Evolutionary conservation across 2,329 filamentous ascomycete species (phyloP).

Genomic region (Colletotrichum sp.): DNA sequence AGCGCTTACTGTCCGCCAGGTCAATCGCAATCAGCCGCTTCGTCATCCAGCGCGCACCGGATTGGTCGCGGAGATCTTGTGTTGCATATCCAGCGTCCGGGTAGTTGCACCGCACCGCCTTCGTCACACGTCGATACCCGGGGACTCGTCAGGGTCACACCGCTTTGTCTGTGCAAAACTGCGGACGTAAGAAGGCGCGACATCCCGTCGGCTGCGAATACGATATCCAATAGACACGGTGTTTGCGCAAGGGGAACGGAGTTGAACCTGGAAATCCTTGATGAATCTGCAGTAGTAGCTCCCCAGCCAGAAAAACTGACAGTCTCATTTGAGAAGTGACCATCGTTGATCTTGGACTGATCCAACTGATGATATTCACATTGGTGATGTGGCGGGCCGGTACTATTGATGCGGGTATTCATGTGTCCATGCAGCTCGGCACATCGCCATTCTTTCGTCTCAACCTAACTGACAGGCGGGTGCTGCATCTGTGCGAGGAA

Average conservation of each 20-base stretch:
- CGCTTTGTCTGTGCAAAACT: neutral
- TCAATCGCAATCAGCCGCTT: neutral
- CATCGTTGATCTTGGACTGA: neutral
- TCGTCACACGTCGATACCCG: neutral
- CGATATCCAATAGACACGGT: neutral
- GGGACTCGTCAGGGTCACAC: neutral
- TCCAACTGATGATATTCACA: neutral
- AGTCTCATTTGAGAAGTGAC: neutral
- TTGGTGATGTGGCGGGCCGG: neutral
- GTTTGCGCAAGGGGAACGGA: neutral
- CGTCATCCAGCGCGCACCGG: neutral
- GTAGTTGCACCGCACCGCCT: neutral
- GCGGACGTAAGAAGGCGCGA: neutral
- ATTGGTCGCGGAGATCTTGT: neutral
- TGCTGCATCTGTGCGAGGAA: neutral
- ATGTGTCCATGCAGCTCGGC: neutral
- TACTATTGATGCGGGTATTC: neutral
- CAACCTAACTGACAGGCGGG: neutral
- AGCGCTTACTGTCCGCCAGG: neutral
- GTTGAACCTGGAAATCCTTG: accelerated
- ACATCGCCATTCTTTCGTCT: neutral
- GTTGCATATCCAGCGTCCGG: neutral
- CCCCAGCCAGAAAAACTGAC: neutral
- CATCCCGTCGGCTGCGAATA: neutral
- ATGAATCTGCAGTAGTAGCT: neutral